Evolutionary conservation across 116 monocot species (phyloP).

Genomic region (Papilionanthe hybrid): DNA sequence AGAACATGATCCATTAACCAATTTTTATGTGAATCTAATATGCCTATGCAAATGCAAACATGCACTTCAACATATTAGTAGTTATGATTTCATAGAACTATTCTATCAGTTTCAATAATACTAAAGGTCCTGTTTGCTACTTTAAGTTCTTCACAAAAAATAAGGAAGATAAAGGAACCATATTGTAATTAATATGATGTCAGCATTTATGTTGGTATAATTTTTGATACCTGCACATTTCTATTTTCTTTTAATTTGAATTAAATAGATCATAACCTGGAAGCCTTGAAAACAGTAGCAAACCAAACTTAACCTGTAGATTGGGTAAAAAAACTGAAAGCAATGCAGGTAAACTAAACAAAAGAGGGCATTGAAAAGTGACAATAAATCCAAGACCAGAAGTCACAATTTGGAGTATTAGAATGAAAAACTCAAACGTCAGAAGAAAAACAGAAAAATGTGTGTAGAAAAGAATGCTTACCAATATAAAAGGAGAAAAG

Average conservation of each 20-base stretch:
- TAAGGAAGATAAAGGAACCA: too few relatives aligned
- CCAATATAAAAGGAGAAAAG: slow-evolving; percentile 80
- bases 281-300: background rate
- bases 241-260: background rate
- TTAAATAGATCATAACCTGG: background rate
- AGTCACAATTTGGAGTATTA: background rate
- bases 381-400: background rate
- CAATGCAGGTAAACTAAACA: background rate
- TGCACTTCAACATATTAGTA: too few relatives aligned
- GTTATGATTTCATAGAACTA: too few relatives aligned
- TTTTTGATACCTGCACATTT: background rate
- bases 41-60: too few relatives aligned
- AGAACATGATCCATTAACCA: too few relatives aligned
- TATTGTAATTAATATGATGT: too few relatives aligned
- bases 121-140: too few relatives aligned
- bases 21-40: too few relatives aligned
- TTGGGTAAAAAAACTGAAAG: background rate
- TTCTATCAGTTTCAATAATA: too few relatives aligned
- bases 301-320: background rate
- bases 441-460: background rate
- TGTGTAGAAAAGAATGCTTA: slow-evolving; percentile 19
- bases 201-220: too few relatives aligned
- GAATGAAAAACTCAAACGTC: background rate
- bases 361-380: background rate
- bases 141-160: too few relatives aligned